Conservation (phyloP, 805 yeast species). For the Yarrowia keelungensis region DNA sequence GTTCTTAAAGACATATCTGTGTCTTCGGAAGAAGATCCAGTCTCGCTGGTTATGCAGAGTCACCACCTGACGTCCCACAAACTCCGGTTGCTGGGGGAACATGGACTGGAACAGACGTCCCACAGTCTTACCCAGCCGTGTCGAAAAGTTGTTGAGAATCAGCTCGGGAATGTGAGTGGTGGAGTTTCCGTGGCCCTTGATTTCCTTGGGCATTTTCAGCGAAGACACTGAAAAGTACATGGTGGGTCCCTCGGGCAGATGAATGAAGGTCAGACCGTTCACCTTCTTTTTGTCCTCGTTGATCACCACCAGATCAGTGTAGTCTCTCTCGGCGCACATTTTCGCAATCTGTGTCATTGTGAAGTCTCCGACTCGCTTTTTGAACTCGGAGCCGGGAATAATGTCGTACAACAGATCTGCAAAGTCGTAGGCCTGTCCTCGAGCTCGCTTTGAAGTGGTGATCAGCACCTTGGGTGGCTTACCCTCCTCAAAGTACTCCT, state of each 20-base stretch:
- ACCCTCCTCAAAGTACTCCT: conserved; percentile 59
- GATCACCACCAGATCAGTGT: conserved; percentile 84
- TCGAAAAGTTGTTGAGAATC: conserved; percentile 87
- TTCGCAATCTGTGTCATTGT: conserved; percentile 86
- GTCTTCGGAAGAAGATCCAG: conserved; percentile 92
- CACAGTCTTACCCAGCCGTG: conserved; percentile 91
- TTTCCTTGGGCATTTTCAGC: conserved; percentile 72
- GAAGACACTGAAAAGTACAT: conserved; percentile 88
- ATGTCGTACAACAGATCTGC: conserved; percentile 85
- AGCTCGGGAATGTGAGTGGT: conserved; percentile 93
- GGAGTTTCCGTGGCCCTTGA: conserved; percentile 87
- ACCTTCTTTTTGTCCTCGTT: conserved; percentile 94
- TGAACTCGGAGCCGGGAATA: conserved; percentile 83
- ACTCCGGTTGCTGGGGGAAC: conserved; percentile 91
- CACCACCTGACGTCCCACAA: conserved; percentile 93
- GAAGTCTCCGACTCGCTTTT: conserved; percentile 85
- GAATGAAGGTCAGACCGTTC: conserved; percentile 90
- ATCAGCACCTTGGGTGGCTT: conserved; percentile 83
- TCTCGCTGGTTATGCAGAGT: conserved; percentile 97
- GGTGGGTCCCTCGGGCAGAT: conserved; percentile 94
- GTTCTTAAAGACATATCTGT: conserved; percentile 85
- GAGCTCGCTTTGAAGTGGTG: conserved; percentile 88
- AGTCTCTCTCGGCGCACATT: conserved; percentile 80
- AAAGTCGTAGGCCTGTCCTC: conserved; percentile 86
- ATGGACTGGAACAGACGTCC: conserved; percentile 90